A percentile compares a stretch with the other conserved stretches of the same genome.
phyloP scores from a whole-genome alignment of 495 filamentous ascomycete species.

The Diplogelasinospora grovesii region DNA sequence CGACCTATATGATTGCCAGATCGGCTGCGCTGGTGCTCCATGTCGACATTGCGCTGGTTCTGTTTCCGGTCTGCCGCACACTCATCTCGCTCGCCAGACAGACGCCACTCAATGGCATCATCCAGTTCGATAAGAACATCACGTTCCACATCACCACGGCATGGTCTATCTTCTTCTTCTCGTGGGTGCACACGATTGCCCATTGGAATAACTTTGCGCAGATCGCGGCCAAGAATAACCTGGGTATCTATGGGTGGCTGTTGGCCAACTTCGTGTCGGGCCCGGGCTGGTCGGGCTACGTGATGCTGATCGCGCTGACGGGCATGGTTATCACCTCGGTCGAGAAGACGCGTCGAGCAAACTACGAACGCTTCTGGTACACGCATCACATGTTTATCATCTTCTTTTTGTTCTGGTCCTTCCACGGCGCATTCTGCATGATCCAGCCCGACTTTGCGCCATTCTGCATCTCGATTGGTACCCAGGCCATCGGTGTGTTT shows the following conservation, averaged over 20 bases:
- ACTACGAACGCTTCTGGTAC: slow-evolving; percentile 78
- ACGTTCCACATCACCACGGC: slow-evolving; percentile 74
- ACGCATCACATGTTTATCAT: slow-evolving; percentile 71
- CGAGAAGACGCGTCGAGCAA: slow-evolving; percentile 59
- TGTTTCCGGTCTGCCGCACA: slow-evolving; percentile 75
- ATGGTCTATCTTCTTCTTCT: slow-evolving; percentile 77
- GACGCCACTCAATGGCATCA: slow-evolving; percentile 69
- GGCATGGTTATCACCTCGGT: slow-evolving; percentile 62
- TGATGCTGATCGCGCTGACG: slow-evolving; percentile 65
- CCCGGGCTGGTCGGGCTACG: slow-evolving; percentile 72
- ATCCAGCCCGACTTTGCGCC: slow-evolving; percentile 68
- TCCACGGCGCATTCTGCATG: slow-evolving; percentile 78
- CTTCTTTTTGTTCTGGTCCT: slow-evolving; percentile 76
- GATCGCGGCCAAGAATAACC: slow-evolving; percentile 60
- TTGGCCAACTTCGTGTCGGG: slow-evolving; percentile 64
- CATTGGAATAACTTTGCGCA: slow-evolving; percentile 79
- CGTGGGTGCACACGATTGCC: slow-evolving; percentile 71
- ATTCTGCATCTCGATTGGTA: slow-evolving; percentile 55
- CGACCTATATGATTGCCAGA: slow-evolving; percentile 65
- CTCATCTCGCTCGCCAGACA: slow-evolving; percentile 68
- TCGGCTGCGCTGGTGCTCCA: slow-evolving; percentile 64
- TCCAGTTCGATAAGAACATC: slow-evolving; percentile 77
- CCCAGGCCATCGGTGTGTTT: slow-evolving; percentile 61
- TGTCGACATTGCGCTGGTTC: slow-evolving; percentile 66
- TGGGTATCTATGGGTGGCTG: slow-evolving; percentile 66